Evolutionary conservation across 1,284 basidiomycete genomes (phyloP), one percentile per base, ranked within the genome.

Genomic region (Austroboletus novae-zelandiae): DNA sequence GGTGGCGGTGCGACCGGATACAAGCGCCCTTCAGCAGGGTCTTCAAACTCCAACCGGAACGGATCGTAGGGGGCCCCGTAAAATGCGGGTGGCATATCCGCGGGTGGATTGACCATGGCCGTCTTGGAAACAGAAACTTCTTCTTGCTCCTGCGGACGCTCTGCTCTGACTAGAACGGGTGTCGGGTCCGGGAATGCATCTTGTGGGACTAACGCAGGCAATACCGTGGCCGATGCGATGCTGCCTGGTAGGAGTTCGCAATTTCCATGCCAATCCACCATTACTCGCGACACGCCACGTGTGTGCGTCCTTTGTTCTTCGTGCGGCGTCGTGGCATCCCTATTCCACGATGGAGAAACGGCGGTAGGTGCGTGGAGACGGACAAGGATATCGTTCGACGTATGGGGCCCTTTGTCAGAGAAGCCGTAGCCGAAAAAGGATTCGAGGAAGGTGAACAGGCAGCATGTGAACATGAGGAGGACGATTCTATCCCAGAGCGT

Each of bases 391-490:
- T 46, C 18, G n/a, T 45, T 49, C 39, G 6, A 37, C 15, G 31
- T n/a, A 34, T 20, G 43, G 18, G 18, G 18, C 31, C 40, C 47
- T 25, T 48, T 37, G 41, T 51, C 41, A n/a, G 41, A 34, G 20
- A 29, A 13, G 8, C 59, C 53, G 17, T 66, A 51, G 27, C 67
- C 66, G 23, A 65, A 37, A 30, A 66, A 35, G 43, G 66, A 65
- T 25, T 43, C 62, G 45, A 69, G 34, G 51, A 66, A 67, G 45
- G 34, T 30, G 30, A 67, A 44, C 27, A 66, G 37, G 40, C 57
- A 60, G 30, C 53, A 67, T 32, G 20, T 47, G 54, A 66, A 70
- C 50, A 61, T 34, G 47, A 57, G 9, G 17, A 66, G 32, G 46
- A 67, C 32, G 48, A 59, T 31, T 40, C 51, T 56, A 20, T 67